These are phyloP conservation scores for Candida silvicultrix DNA, from an alignment of 805 yeast species.

Conservation along the genomic window DNA sequence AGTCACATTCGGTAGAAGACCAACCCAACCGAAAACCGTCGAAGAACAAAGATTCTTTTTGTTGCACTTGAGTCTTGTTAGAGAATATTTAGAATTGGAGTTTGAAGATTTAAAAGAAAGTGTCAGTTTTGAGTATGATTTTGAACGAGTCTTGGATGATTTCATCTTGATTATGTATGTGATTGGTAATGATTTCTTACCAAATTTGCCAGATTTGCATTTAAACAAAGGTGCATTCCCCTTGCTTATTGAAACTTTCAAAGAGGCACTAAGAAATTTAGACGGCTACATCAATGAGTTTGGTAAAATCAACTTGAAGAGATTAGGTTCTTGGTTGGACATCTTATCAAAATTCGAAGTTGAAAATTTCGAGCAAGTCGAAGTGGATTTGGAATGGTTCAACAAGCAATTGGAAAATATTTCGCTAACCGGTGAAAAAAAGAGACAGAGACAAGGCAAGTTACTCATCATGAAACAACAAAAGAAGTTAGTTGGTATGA, in stretches of 20 bases:
- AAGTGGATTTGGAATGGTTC: slow-evolving; percentile 87
- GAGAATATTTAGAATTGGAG: slow-evolving; percentile 89
- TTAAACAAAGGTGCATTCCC: slow-evolving; percentile 96
- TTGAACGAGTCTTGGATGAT: slow-evolving; percentile 89
- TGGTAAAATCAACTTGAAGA: slow-evolving; percentile 72
- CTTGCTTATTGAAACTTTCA: slow-evolving; percentile 81
- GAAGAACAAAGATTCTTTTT: slow-evolving; percentile 77
- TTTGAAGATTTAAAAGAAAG: slow-evolving; percentile 63
- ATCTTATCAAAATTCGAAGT: slow-evolving; percentile 74
- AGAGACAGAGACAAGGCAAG: slow-evolving; percentile 60
- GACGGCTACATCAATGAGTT: slow-evolving; percentile 83
- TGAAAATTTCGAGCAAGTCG: slow-evolving; percentile 78
- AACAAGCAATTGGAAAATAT: slow-evolving; percentile 77
- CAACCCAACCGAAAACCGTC: slow-evolving; percentile 38
- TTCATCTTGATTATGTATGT: slow-evolving; percentile 88
- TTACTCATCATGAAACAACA: slow-evolving; percentile 64
- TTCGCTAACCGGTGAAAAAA: slow-evolving; percentile 65
- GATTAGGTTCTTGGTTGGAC: slow-evolving; percentile 72
- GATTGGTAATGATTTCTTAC: slow-evolving; percentile 96
- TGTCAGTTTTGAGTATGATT: slow-evolving; percentile 62
- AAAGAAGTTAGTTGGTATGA: slow-evolving; percentile 57
- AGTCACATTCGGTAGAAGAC: slow-evolving; percentile 71
- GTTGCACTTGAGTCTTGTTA: slow-evolving; percentile 76
- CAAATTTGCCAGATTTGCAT: slow-evolving; percentile 90
- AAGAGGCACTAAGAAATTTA: slow-evolving; percentile 60